Conservation (phyloP, 768 basidiomycete genomes). For the Lactarius indigo region DNA sequence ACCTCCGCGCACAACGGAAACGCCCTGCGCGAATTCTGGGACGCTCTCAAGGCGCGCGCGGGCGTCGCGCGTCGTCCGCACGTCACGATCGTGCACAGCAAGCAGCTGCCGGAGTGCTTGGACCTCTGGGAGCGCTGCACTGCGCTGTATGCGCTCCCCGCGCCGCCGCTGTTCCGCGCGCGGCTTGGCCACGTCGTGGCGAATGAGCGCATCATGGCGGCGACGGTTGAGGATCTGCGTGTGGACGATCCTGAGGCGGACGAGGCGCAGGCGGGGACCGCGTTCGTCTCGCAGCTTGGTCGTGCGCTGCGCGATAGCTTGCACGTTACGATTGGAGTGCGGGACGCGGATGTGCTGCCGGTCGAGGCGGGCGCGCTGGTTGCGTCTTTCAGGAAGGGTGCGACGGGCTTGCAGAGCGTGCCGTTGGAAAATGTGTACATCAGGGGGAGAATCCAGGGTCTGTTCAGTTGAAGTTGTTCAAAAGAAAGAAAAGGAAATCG, state of each 20-base stretch:
- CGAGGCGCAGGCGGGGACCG: conserved; percentile 37
- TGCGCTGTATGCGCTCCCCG: conserved; percentile 36
- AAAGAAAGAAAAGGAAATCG: neutral
- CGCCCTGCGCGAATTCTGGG: conserved; percentile 45
- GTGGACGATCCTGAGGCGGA: conserved; percentile 34
- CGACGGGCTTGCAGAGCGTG: conserved; percentile 31
- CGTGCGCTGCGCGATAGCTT: conserved; percentile 47
- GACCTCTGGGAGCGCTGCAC: conserved; percentile 53
- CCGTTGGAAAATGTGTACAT: conserved; percentile 30
- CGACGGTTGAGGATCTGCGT: conserved; percentile 60
- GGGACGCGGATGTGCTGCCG: conserved; percentile 44
- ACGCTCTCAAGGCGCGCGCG: conserved; percentile 38
- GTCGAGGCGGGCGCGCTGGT: conserved; percentile 73
- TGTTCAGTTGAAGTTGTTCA: neutral
- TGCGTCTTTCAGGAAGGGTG: conserved; percentile 45
- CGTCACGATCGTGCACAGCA: conserved; percentile 80
- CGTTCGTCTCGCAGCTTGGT: conserved; percentile 48
- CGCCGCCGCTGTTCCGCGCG: conserved; percentile 57
- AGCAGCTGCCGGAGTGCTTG: conserved; percentile 35
- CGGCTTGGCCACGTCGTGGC: conserved; percentile 63
- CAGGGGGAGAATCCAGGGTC: conserved; percentile 34
- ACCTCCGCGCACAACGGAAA: conserved; percentile 31
- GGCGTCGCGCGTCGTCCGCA: conserved; percentile 68
- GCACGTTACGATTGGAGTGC: conserved; percentile 89
- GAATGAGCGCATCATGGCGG: conserved; percentile 77